Evolutionary conservation across 2,329 filamentous ascomycete genomes (phyloP), one percentile per base, ranked within the genome.

Genomic region (Teratosphaeria destructans): DNA sequence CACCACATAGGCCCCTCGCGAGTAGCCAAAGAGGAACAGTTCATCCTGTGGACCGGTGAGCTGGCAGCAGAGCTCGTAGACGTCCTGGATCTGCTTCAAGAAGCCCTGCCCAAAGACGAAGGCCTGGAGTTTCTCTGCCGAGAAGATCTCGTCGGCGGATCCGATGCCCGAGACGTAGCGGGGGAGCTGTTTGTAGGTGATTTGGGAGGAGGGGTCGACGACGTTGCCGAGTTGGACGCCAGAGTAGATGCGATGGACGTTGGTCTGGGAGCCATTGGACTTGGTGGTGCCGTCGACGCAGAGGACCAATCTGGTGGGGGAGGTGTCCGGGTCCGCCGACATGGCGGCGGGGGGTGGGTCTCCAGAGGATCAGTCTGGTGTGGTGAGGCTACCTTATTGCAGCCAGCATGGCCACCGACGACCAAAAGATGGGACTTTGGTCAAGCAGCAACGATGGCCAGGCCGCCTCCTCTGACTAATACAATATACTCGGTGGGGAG

Each of bases 11-110:
- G 74, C 74, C 16, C 75, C 75, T 52, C 74, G 70, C 35, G 73
- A 73, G 61, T 74, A 74, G 10, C 74, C 75, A 49, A 72, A 77
- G 7, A 78, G 61, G 66, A 72, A 77, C 1, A 77, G 60, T 59
- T 78, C 74, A 60, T 76, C 73, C 57, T 68, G 53, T 14, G 53
- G 35, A 27, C 61, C 60, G 2, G 34, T 55, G 7, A 68, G 60
- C 27, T 61, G 56, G 53, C 61, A 65, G 57, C 66, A 68, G n/a
- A 57, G 57, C 23, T 66, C 63, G 55, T 68, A 68, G 7, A 66
- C 61, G 14, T 67, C 62, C 37, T 65, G 63, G 12, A 68, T 62
- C 52, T 64, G 63, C 58, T 67, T 61, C 12, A 61, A 47, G 54
- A 65, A 64, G n/a, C 61, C 57, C 29, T 63, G 59, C n/a, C 64